Evolutionary conservation across 805 yeast species (phyloP).

Genomic region (Wickerhamomyces silvicola): DNA sequence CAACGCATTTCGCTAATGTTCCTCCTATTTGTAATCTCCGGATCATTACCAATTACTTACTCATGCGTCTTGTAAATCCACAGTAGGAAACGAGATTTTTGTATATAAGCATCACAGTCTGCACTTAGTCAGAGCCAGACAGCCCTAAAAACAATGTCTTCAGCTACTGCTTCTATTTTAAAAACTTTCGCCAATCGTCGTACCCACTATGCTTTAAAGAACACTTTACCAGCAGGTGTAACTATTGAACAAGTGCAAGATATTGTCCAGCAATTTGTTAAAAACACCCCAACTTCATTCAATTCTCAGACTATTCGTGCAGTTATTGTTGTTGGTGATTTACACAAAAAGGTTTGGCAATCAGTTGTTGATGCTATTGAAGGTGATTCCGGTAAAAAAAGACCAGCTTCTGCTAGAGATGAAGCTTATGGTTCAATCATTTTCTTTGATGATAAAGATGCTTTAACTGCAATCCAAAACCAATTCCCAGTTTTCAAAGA

Average conservation of each 20-base stretch:
- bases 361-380: conserved; percentile 32
- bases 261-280: conserved; percentile 37
- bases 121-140: not conserved
- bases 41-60: too few relatives aligned
- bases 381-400: conserved; percentile 31
- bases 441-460: conserved; percentile 39
- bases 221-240: conserved; percentile 37
- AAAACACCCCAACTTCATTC: conserved; percentile 45
- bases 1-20: too few relatives aligned
- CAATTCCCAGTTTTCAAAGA: conserved; percentile 37
- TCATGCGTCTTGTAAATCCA: too few relatives aligned
- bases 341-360: conserved; percentile 42
- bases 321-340: conserved; percentile 37
- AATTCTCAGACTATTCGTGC: conserved; percentile 48
- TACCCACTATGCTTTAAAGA: conserved; percentile 39
- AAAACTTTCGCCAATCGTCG: conserved; percentile 36
- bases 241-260: conserved; percentile 32
- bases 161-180: conserved; percentile 17
- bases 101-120: conserved; percentile 1
- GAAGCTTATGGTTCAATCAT: conserved; percentile 44
- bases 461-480: conserved; percentile 34
- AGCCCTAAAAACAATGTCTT: conserved; percentile 2
- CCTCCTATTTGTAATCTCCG: too few relatives aligned
- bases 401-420: conserved; percentile 36
- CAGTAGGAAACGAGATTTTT: too few relatives aligned